Evolutionary conservation across 2,329 filamentous ascomycete species (phyloP).

Genomic region (Berkeleyomyces basicola): DNA sequence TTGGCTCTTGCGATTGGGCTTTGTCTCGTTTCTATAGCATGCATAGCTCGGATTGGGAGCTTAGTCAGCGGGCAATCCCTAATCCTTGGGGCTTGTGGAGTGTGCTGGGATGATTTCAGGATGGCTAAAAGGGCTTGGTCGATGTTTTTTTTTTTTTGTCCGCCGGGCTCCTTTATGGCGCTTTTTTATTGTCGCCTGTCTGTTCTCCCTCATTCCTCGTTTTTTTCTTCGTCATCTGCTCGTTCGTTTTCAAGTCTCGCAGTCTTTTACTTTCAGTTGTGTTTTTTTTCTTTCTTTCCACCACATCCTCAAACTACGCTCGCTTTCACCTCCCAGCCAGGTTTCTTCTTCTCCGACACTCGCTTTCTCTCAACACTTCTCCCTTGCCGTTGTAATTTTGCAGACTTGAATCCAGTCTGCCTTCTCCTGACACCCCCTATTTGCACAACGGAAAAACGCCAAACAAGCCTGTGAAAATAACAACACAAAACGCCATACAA

Average conservation of each 20-base stretch:
- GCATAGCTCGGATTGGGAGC: neutral
- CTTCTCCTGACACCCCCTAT: neutral
- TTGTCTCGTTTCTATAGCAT: slow-evolving; percentile 3
- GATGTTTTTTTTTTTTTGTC: neutral
- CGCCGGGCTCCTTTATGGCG: neutral
- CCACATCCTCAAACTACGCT: neutral
- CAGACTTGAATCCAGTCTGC: neutral
- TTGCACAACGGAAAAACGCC: neutral
- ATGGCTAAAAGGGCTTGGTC: neutral
- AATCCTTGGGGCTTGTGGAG: too few relatives aligned
- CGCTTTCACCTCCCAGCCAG: neutral
- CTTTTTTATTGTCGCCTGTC: neutral
- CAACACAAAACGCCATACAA: neutral
- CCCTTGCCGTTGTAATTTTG: neutral
- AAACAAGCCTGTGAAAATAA: neutral
- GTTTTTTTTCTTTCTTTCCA: neutral
- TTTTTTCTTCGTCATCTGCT: neutral
- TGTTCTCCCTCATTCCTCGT: neutral
- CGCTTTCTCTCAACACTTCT: neutral
- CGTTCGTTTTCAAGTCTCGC: neutral
- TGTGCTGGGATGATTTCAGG: neutral
- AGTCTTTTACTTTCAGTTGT: neutral
- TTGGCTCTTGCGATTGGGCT: neutral
- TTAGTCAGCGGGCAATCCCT: neutral
- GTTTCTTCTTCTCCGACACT: neutral